Percentiles rank a stretch among this genome's conserved stretches.
These are phyloP conservation scores for Arxiozyma heterogenica DNA, from an alignment of 1,139 yeast species.

Conservation along the genomic window DNA sequence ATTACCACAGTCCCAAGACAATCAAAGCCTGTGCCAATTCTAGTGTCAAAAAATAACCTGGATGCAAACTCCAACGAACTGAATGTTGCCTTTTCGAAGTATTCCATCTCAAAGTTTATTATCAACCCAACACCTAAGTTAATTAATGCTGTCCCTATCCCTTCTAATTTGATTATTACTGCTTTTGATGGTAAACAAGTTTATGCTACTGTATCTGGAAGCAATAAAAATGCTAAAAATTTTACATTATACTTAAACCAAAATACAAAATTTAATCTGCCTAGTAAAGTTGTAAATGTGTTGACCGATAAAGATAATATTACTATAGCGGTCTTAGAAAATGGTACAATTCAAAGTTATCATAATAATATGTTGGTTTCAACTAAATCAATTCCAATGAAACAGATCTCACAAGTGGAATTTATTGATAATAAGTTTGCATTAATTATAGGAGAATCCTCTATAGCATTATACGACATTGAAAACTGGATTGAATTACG, in stretches of 20 bases:
- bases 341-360: slow-evolving; percentile 38
- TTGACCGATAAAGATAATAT: slow-evolving; percentile 22
- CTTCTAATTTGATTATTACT: slow-evolving; percentile 29
- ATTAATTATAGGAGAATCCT: slow-evolving; percentile 5
- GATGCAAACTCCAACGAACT: slow-evolving; percentile 27
- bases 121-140: slow-evolving; percentile 75
- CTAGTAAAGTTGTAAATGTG: slow-evolving; percentile 6
- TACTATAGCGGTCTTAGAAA: slow-evolving; percentile 36
- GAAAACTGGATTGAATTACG: slow-evolving; percentile 10
- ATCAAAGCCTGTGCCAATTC: slow-evolving; percentile 8
- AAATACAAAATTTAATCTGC: slow-evolving; percentile 5
- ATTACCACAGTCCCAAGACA: slow-evolving; percentile 27
- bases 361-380: slow-evolving; percentile 3
- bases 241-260: slow-evolving; percentile 6
- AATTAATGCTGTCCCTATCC: slow-evolving; percentile 31
- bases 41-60: slow-evolving; percentile 21
- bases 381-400: slow-evolving; percentile 7
- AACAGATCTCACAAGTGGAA: slow-evolving; percentile 8
- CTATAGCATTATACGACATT: slow-evolving; percentile 9
- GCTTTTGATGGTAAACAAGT: slow-evolving; percentile 21
- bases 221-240: slow-evolving; percentile 3
- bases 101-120: slow-evolving; percentile 61
- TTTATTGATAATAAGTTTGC: slow-evolving; percentile 8
- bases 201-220: slow-evolving; percentile 8
- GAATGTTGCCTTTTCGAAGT: slow-evolving; percentile 65